A percentile compares a stretch with the other conserved stretches of the same genome.
phyloP scores from a whole-genome alignment of 768 basidiomycete genomes.

The Lactifluus volemus region DNA sequence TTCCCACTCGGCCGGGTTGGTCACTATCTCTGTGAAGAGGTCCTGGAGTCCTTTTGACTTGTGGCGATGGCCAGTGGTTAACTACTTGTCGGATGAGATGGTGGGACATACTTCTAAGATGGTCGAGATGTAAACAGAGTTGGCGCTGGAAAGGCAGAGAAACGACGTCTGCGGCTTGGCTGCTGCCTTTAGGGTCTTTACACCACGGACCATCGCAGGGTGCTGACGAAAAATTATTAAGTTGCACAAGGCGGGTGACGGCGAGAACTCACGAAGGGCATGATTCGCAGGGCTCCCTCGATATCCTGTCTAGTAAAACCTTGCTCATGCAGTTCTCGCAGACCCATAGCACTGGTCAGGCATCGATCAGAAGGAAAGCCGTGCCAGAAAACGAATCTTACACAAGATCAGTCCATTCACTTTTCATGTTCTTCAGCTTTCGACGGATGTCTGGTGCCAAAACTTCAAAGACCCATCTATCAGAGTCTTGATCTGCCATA shows the following conservation, averaged over 20 bases:
- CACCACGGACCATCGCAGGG: slow-evolving; percentile 91
- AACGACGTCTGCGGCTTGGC: slow-evolving; percentile 63
- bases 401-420: slow-evolving; percentile 95
- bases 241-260: too few relatives aligned
- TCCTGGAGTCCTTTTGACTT: slow-evolving; percentile 67
- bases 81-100: neutral
- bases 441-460: slow-evolving; percentile 77
- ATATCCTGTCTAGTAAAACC: slow-evolving; percentile 70
- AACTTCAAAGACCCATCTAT: slow-evolving; percentile 88
- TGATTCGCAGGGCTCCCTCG: slow-evolving; percentile 61
- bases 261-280: slow-evolving; percentile 69
- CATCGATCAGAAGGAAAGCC: slow-evolving; percentile 7
- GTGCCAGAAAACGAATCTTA: slow-evolving; percentile 27
- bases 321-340: slow-evolving; percentile 60
- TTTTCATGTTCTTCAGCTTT: slow-evolving; percentile 62
- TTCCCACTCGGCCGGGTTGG: slow-evolving; percentile 87
- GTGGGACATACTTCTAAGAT: slow-evolving; percentile 59
- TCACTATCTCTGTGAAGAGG: slow-evolving; percentile 78
- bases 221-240: slow-evolving; percentile 48
- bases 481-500: slow-evolving; percentile 91
- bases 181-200: slow-evolving; percentile 62
- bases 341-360: slow-evolving; percentile 41
- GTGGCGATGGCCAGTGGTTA: neutral
- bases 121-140: slow-evolving; percentile 82
- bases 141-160: slow-evolving; percentile 91